Conservation (phyloP, 805 yeast genomes). For the Middelhovenomyces tepae region DNA sequence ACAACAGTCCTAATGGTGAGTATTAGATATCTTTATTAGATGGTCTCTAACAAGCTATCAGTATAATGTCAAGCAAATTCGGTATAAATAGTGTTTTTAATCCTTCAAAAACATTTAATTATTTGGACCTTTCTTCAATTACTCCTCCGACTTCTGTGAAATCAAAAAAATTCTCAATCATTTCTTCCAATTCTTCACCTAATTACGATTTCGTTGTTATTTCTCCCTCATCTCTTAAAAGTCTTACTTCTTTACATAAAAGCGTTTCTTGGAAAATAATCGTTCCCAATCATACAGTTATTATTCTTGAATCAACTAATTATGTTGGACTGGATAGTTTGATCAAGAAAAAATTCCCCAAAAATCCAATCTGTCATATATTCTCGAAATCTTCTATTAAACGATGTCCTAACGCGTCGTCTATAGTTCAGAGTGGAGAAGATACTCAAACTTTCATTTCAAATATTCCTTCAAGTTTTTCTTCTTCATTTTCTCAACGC, state of each 20-base stretch:
- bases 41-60: no score
- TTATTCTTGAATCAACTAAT: slow-evolving; percentile 15
- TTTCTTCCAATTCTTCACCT: no score
- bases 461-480: slow-evolving; percentile 4
- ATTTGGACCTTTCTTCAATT: no score
- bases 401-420: slow-evolving; percentile 8
- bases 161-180: no score
- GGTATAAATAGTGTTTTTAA: no score
- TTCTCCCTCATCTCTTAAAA: slow-evolving; percentile 8
- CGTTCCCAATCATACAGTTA: slow-evolving; percentile 13
- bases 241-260: slow-evolving; percentile 11
- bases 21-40: no score
- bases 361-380: slow-evolving; percentile 13
- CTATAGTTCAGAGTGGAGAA: slow-evolving; percentile 6
- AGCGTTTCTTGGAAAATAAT: slow-evolving; percentile 5
- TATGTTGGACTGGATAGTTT: slow-evolving; percentile 9
- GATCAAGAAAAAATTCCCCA: slow-evolving; percentile 13
- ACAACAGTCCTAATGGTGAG: no score
- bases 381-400: slow-evolving; percentile 10
- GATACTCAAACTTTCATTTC: slow-evolving; percentile 5
- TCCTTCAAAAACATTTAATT: no score
- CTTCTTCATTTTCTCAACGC: slow-evolving; percentile 6
- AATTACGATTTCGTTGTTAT: slow-evolving; percentile 9
- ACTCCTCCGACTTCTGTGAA: no score
- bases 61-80: no score